Evolutionary conservation across 1,284 basidiomycete species (phyloP).

Genomic region (Rhodotorula sp.): DNA sequence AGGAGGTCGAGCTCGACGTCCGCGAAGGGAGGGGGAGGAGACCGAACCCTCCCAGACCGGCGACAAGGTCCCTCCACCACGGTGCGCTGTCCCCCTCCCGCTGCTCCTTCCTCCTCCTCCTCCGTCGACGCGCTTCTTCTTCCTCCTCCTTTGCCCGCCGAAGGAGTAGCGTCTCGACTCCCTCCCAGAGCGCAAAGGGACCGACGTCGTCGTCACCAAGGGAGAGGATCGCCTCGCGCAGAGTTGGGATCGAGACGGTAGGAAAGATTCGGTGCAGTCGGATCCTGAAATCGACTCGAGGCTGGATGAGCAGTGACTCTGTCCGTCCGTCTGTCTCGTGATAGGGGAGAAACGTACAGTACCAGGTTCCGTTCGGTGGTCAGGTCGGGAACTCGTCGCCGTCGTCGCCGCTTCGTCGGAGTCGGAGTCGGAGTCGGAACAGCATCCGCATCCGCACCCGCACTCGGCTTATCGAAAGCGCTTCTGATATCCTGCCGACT

Average conservation of each 20-base stretch:
- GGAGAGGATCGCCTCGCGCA: conserved; percentile 20
- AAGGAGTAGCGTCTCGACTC: conserved; percentile 8
- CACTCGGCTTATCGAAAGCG: too few species aligned
- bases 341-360: conserved; percentile 8
- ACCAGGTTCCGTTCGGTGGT: conserved; percentile 20
- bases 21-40: too few species aligned
- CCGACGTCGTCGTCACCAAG: too few species aligned
- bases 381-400: conserved; percentile 1
- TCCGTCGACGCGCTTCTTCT: background rate
- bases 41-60: background rate
- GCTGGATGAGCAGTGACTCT: background rate
- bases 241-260: conserved; percentile 4
- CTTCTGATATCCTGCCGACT: too few species aligned
- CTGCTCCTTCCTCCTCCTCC: background rate
- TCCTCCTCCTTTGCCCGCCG: background rate
- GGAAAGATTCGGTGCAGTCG: conserved; percentile 30
- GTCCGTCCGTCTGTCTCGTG: rapidly evolving
- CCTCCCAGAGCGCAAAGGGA: background rate
- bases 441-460: too few species aligned
- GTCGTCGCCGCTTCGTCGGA: too few species aligned
- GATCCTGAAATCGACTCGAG: background rate
- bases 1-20: too few species aligned
- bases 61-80: too few species aligned
- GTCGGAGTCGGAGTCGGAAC: too few species aligned
- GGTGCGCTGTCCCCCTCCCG: background rate